These are phyloP conservation scores for Penicillium sp. DNA, from an alignment of 2,329 filamentous ascomycete genomes.

Conservation along the genomic window DNA sequence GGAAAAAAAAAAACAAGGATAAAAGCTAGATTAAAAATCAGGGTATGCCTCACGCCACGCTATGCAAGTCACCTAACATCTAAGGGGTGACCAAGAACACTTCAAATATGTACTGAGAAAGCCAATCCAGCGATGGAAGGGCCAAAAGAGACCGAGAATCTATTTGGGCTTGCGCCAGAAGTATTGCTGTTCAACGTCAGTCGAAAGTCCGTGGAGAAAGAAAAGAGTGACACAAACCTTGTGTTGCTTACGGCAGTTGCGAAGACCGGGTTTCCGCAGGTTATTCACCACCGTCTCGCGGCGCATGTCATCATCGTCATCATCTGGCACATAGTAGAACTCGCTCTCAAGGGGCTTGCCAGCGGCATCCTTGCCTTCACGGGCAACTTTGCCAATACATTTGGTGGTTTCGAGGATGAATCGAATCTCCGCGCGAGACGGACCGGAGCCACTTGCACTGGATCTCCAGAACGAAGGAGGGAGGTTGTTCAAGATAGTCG, in stretches of 20 bases:
- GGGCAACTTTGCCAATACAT: constrained; percentile 84
- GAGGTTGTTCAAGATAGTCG: constrained; percentile 83
- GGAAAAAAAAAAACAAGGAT: constrained; percentile 23
- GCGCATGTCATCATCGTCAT: constrained; percentile 76
- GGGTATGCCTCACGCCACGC: constrained; percentile 46
- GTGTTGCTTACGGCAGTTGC: constrained; percentile 91
- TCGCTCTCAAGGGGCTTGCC: constrained; percentile 93
- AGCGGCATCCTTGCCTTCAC: constrained; percentile 93
- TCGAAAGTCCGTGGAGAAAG: not conserved
- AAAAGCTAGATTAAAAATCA: constrained; percentile 29
- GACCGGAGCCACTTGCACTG: constrained; percentile 44
- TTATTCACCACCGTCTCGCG: constrained; percentile 81
- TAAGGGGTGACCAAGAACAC: constrained; percentile 26
- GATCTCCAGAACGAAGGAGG: constrained; percentile 63
- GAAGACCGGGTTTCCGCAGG: constrained; percentile 82
- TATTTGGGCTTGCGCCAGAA: constrained; percentile 67
- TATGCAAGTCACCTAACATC: constrained; percentile 37
- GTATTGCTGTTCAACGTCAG: constrained; percentile 60
- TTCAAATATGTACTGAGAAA: constrained; percentile 39
- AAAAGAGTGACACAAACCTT: constrained; percentile 66
- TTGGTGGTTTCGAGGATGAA: constrained; percentile 70
- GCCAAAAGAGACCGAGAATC: constrained; percentile 11
- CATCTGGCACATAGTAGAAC: constrained; percentile 92
- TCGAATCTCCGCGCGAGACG: constrained; percentile 66
- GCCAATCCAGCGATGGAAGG: constrained; percentile 10